Base-by-base conservation (phyloP, 768 basidiomycete genomes). In the Gymnopilus junonius region DNA sequence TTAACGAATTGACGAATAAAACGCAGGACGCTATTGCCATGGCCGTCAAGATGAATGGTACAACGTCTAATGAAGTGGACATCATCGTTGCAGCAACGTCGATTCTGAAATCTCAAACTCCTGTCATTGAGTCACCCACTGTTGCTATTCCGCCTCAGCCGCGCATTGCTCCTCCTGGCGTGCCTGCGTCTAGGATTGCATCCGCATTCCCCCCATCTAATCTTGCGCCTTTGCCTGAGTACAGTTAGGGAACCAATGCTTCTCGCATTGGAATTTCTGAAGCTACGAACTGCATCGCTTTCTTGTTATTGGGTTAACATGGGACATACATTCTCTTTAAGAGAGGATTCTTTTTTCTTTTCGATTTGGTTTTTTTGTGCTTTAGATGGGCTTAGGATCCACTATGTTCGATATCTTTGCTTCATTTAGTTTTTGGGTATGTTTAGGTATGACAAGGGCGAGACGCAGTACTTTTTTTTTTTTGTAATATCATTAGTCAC, bases 21-120 rank as follows among this genome's bases (percentile, higher is more conserved):
- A 84, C 84, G 40, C 82, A 85, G 63, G 81, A 80, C 61, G 93
- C 92, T 20, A 92, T 94, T 63, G 93, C 92, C 34, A 86, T 89
- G 71, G 93, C 93, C 39, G 92, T 94, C 39, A 90, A 89, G 70
- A 85, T 88, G 72, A 87, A 87, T 40, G 90, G 91, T 31, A 85
- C 87, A 15, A 74, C 83, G 42, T 90, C 90, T 35, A 91, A 87
- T 58, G 92, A 92, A 69, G 88, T 94, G 55, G 91, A 93, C 68
- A 91, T 93, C 66, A 82, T 93, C 69, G 87, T 90, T 69, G 87
- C 91, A 3, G 91, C 92, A 40, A 81, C 81, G 32, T 80, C 80
- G 11, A 82, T 84, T 59, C 74, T 84, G 25, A 82, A 79, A 69
- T 76, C 80, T 31, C 76, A 79, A 60, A 77, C 79, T 55, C 74